Percentiles rank a stretch among this genome's conserved stretches.
phyloP scores from a whole-genome alignment of 2,329 filamentous ascomycete species.

The Penicillium sclerotigenum region DNA sequence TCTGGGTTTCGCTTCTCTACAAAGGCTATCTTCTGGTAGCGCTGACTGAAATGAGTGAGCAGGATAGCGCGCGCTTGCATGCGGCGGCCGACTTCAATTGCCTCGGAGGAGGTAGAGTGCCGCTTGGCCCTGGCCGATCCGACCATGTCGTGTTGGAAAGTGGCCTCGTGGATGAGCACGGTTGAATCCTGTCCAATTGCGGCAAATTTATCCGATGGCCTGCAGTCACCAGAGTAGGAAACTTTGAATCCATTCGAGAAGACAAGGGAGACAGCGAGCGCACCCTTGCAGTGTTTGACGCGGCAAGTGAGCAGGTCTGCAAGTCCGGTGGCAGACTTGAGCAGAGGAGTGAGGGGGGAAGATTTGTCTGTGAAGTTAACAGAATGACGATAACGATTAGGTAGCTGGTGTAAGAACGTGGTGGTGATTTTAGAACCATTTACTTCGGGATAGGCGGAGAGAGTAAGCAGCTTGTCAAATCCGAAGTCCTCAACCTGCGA shows the following conservation, averaged over 20 bases:
- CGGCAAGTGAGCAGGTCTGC: conserved; percentile 61
- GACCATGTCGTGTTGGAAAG: conserved; percentile 81
- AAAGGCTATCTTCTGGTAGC: conserved; percentile 74
- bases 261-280: conserved; percentile 72
- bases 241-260: conserved; percentile 79
- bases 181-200: conserved; percentile 70
- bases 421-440: conserved; percentile 21
- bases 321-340: conserved; percentile 59
- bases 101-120: conserved; percentile 85
- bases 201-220: conserved; percentile 70
- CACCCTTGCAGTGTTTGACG: conserved; percentile 76
- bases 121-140: conserved; percentile 82
- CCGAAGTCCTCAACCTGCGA: conserved; percentile 73
- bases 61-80: conserved; percentile 81
- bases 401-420: conserved; percentile 31
- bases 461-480: conserved; percentile 55
- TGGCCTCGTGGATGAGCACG: conserved; percentile 90
- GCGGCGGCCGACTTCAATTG: conserved; percentile 67
- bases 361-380: conserved; percentile 27
- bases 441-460: conserved; percentile 39
- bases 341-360: conserved; percentile 37
- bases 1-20: conserved; percentile 31
- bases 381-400: conserved; percentile 22
- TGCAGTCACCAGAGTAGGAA: conserved; percentile 91
- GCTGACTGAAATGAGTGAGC: conserved; percentile 91